Base-by-base conservation (phyloP, 257 asterid species). In the Ocimum tenuiflorum region DNA sequence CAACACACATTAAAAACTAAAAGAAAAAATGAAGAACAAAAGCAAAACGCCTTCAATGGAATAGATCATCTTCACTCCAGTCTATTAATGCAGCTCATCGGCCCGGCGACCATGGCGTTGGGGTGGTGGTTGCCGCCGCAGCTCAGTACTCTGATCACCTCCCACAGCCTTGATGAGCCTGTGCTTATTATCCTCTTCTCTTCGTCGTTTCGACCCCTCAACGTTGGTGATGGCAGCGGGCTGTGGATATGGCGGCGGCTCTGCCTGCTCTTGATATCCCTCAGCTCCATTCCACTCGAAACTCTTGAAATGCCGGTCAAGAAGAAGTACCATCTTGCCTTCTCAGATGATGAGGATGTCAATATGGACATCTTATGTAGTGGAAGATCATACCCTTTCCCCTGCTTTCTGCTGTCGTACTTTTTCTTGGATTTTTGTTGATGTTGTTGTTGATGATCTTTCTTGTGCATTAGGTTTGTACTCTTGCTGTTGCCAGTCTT, bases 91-190 rank as follows among this genome's bases (percentile, higher is more conserved):
- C 33, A 23, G 38, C 36, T 53, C 19, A 68, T 67, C 1, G 85
- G 45, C 2, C 82, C 65, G 42, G 60, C 46, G 8, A 72, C 80
- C 13, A 78, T 67, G 36, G 64, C 23, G n/a, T 49, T 59, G 0
- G 80, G 71, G 10, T 75, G 76, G 27, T 69, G 58, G 76, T 65
- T 60, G 41, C 79, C 77, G 6, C 81, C 80, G 52, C 95, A 91
- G 43, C 96, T 86, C 53, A 91, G 73, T 6, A 80, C 74, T 56
- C 74, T 85, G 55, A 91, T 79, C 73, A 91, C 58, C 12, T 79
- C 73, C 89, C 86, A 79, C 23, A 81, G 43, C 43, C 89, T 65
- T 0, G 80, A 57, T 0, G 79, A 48, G 4, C 71, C 72, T 38
- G 59, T 61, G 33, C 59, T 23, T 68, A 22, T 71, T 14, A 14